Percentiles rank a stretch among this genome's conserved stretches.
These are phyloP conservation scores for Lasiodiplodia sp. DNA, from an alignment of 2,329 filamentous ascomycete genomes.

Conservation along the genomic window DNA sequence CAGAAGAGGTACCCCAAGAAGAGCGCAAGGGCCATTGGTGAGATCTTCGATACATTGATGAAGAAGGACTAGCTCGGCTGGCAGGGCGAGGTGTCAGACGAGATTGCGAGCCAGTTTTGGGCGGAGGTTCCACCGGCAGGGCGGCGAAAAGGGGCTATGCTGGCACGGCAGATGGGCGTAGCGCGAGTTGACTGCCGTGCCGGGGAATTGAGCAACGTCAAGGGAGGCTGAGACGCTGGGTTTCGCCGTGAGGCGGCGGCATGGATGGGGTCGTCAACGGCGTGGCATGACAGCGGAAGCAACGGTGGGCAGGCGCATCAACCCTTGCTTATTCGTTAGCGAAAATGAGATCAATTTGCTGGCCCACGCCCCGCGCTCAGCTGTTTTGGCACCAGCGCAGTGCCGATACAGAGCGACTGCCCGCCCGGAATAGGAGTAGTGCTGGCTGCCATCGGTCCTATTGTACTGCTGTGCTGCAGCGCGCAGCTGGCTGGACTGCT, in stretches of 20 bases:
- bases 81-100: slow-evolving; percentile 8
- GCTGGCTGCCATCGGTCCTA: slow-evolving; percentile 15
- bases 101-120: slow-evolving; percentile 23
- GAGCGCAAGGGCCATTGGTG: slow-evolving; percentile 75
- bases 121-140: slow-evolving; percentile 10
- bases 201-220: slow-evolving; percentile 10
- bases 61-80: slow-evolving; percentile 57
- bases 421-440: slow-evolving; percentile 13
- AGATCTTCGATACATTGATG: slow-evolving; percentile 75
- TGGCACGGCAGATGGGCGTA: slow-evolving; percentile 18
- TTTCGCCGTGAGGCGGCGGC: slow-evolving; percentile 24
- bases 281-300: slow-evolving; percentile 24
- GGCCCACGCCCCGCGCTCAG: slow-evolving; percentile 4
- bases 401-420: not conserved
- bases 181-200: slow-evolving; percentile 19
- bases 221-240: slow-evolving; percentile 27
- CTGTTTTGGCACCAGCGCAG: slow-evolving; percentile 6
- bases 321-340: slow-evolving; percentile 9
- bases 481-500: not conserved
- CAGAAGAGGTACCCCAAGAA: slow-evolving; percentile 86
- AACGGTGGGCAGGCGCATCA: slow-evolving; percentile 8
- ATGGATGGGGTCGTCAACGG: slow-evolving; percentile 13
- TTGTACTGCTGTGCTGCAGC: slow-evolving; percentile 7
- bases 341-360: slow-evolving; percentile 19
- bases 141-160: slow-evolving; percentile 17